Percentiles rank a stretch among this genome's conserved stretches.
These are phyloP conservation scores for Tetrapisispora arboricola DNA, from an alignment of 805 yeast species.

Conservation along the genomic window DNA sequence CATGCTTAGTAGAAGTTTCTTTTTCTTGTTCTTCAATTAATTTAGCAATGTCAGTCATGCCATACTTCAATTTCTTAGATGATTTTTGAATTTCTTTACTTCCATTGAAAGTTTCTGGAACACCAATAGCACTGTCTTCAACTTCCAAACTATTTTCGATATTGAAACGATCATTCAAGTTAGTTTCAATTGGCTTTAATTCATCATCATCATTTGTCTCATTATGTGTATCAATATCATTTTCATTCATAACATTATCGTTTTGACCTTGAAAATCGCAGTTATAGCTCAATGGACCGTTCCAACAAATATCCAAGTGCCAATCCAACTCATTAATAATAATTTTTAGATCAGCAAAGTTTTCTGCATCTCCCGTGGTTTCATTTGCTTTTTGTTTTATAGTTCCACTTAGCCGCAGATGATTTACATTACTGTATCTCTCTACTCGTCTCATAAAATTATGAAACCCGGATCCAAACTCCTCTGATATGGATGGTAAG, in stretches of 20 bases:
- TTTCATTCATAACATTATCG: background rate
- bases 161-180: background rate
- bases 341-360: constrained; percentile 10
- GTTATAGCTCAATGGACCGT: constrained; percentile 22
- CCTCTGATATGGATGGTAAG: constrained; percentile 27
- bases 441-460: constrained; percentile 53
- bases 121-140: constrained; percentile 14
- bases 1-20: constrained; percentile 20
- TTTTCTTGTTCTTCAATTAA: constrained; percentile 19
- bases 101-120: background rate
- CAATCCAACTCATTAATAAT: constrained; percentile 26
- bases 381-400: constrained; percentile 6
- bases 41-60: constrained; percentile 12
- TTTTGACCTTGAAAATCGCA: background rate
- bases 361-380: constrained; percentile 6
- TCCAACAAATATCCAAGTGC: constrained; percentile 27
- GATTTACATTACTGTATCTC: constrained; percentile 47
- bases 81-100: no score
- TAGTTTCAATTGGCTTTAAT: background rate
- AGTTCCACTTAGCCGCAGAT: constrained; percentile 38
- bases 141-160: constrained; percentile 7
- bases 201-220: background rate
- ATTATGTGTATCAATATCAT: background rate
- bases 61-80: background rate
- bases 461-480: constrained; percentile 35